Conservation (phyloP, 495 filamentous ascomycete species). For the Entonaema liquescens region DNA sequence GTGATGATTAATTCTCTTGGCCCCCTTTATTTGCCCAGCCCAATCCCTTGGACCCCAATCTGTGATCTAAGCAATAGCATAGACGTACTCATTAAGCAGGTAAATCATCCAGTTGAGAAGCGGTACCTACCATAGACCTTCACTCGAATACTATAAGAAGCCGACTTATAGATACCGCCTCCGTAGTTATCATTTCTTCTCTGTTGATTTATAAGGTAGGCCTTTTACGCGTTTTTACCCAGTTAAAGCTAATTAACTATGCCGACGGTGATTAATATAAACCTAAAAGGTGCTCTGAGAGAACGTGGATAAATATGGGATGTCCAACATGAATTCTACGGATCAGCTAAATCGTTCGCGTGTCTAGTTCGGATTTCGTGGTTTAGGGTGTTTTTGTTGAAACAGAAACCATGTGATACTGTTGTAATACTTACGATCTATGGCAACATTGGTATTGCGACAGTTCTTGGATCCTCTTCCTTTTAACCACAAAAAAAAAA, state of each 20-base stretch:
- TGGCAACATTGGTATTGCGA: slow-evolving; percentile 18
- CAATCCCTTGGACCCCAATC: not conserved
- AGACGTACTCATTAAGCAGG: not conserved
- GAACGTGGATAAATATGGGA: too few relatives aligned
- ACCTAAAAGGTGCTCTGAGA: too few relatives aligned
- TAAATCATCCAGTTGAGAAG: not conserved
- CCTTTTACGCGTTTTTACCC: too few relatives aligned
- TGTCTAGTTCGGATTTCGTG: not conserved
- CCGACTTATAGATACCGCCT: too few relatives aligned
- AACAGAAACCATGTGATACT: slow-evolving; percentile 10
- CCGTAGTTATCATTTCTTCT: too few relatives aligned
- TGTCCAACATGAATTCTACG: not conserved
- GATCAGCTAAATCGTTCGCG: not conserved
- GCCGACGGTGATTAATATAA: too few relatives aligned
- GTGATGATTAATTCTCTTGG: not conserved
- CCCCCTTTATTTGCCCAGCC: not conserved
- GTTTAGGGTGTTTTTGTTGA: not conserved
- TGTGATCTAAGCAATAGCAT: not conserved
- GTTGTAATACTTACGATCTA: slow-evolving; percentile 18
- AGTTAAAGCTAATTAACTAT: too few relatives aligned
- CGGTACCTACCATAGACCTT: too few relatives aligned
- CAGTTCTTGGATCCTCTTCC: not conserved
- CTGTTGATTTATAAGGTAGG: too few relatives aligned
- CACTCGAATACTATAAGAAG: too few relatives aligned
- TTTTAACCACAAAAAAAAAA: too few relatives aligned